Base-by-base conservation (phyloP, 768 basidiomycete species). In the Russula vinacea region DNA sequence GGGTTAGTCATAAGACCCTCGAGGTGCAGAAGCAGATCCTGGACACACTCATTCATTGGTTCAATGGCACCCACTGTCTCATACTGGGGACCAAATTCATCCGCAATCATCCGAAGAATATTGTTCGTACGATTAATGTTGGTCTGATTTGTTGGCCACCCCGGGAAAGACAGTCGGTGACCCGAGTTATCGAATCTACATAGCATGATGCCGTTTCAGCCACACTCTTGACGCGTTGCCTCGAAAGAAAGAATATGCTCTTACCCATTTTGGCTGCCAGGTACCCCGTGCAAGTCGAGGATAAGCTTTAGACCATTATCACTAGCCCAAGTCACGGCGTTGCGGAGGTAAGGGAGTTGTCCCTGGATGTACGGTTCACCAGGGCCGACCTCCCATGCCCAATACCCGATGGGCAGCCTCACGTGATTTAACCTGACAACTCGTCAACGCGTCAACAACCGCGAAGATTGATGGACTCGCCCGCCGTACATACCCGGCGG, bases 391-490 rank as follows among this genome's bases (percentile, higher is more conserved):
- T 94, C 90, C 70, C 88, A 92, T 2, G 89, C 92, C 91, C 91
- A 95, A 73, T 90, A 96, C 17, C 92, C 94, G 54, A 95, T 90
- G 19, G 92, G 91, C 37, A 93, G 69, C 44, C 91, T 84, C 61
- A 93, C 87, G 73, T 92, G 90, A 70, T 92, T 92, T 61, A 92
- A 76, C 14, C 90, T 89, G 70, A 59, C 8, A 10, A 52, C n/a
- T n/a, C n/a, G n/a, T n/a, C n/a, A n/a, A 55, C 45, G 40, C 63
- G 66, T 58, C 59, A 52, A 56, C 47, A 55, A 60, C 40, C n/a
- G 19, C 58, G 50, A 37, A 58, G n/a, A 16, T 37, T 19, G 17
- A 35, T 24, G 24, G 29, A 49, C 35, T 29, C 32, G 22, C n/a
- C 10, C 44, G 45, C 5, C 45, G 45, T 8, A 73, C 74, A 24